Evolutionary conservation across 345 rosid species (phyloP).

Genomic region (Barbarea vulgaris): DNA sequence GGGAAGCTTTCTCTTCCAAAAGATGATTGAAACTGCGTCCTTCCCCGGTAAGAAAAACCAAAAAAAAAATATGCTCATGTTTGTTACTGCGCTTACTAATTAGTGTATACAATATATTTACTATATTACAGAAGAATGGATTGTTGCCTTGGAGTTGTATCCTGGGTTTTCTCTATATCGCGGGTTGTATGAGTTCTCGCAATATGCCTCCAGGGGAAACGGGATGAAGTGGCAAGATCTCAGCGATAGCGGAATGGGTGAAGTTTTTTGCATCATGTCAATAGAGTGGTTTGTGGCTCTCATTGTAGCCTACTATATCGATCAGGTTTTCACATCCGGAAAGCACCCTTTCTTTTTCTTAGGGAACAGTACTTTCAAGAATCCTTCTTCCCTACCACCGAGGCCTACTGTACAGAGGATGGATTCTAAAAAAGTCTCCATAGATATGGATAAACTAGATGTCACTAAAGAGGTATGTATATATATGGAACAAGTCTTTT

Average conservation of each 20-base stretch:
- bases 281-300: slow-evolving; percentile 76
- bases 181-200: slow-evolving; percentile 76
- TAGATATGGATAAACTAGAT: slow-evolving; percentile 78
- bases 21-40: slow-evolving; percentile 56
- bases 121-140: slow-evolving; percentile 59
- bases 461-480: slow-evolving; percentile 63
- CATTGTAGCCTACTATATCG: slow-evolving; percentile 62
- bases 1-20: slow-evolving; percentile 67
- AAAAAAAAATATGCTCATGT: neutral
- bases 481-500: neutral
- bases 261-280: slow-evolving; percentile 60
- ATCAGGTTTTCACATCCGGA: slow-evolving; percentile 54
- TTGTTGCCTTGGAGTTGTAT: slow-evolving; percentile 69
- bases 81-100: neutral
- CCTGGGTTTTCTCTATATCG: slow-evolving; percentile 90
- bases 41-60: slow-evolving; percentile 62
- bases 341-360: slow-evolving; percentile 53
- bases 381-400: slow-evolving; percentile 40
- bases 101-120: slow-evolving; percentile 7
- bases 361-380: slow-evolving; percentile 42
- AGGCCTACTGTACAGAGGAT: slow-evolving; percentile 54
- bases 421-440: slow-evolving; percentile 57
- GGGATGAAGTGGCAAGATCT: slow-evolving; percentile 80
- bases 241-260: slow-evolving; percentile 68
- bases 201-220: slow-evolving; percentile 53